Evolutionary conservation across 2,329 filamentous ascomycete species (phyloP).

Genomic region (Xylaria sp.): DNA sequence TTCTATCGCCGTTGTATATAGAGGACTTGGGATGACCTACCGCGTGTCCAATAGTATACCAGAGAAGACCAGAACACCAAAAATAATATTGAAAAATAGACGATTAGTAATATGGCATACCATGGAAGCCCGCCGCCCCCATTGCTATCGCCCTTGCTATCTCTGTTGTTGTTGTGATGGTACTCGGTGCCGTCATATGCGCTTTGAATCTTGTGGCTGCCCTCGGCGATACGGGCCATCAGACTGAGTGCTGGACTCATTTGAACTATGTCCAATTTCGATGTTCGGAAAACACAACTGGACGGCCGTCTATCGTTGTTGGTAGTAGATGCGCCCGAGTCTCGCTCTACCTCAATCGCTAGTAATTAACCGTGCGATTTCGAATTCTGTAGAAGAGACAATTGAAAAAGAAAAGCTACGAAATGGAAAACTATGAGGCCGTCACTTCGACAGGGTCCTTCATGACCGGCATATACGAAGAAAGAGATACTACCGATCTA

Average conservation of each 20-base stretch:
- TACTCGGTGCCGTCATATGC: background rate
- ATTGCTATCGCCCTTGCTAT: slow-evolving; percentile 2
- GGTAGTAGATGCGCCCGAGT: background rate
- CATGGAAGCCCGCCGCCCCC: slow-evolving; percentile 2
- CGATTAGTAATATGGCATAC: slow-evolving; percentile 15
- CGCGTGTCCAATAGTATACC: slow-evolving; percentile 20
- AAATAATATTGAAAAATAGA: slow-evolving; percentile 14
- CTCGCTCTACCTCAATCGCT: background rate
- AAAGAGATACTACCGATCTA: background rate
- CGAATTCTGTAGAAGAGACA: background rate
- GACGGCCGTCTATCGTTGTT: background rate
- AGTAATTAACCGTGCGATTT: background rate
- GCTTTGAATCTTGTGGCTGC: background rate
- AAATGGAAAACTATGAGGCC: background rate
- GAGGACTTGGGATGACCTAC: slow-evolving; percentile 3
- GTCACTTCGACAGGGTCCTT: background rate
- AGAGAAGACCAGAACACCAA: slow-evolving; percentile 21
- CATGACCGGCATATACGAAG: background rate
- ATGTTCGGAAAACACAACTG: background rate
- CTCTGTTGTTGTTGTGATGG: background rate
- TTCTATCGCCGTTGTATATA: background rate
- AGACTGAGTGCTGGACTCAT: slow-evolving; percentile 19
- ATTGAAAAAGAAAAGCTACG: background rate
- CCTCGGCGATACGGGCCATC: slow-evolving; percentile 2
- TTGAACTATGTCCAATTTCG: background rate